Conservation (phyloP, 805 yeast species). For the Schwanniomyces pseudopolymorphus region DNA sequence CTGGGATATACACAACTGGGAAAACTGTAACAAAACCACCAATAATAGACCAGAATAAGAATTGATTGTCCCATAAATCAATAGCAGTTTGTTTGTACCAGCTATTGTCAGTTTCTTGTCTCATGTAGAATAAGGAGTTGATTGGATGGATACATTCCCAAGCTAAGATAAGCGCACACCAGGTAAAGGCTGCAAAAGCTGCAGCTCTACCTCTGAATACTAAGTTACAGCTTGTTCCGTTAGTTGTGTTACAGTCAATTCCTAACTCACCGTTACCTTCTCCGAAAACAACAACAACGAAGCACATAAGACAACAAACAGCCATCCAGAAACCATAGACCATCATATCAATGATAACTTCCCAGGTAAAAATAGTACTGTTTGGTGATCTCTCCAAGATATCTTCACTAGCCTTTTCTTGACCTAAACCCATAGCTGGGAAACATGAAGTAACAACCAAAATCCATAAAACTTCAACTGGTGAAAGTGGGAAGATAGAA, state of each 20-base stretch:
- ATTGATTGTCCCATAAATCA: conserved; percentile 72
- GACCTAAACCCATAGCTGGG: conserved; percentile 83
- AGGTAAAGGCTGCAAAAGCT: conserved; percentile 78
- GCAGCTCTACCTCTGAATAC: conserved; percentile 78
- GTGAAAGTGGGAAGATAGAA: conserved; percentile 44
- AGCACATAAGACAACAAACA: conserved; percentile 36
- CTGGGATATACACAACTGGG: conserved; percentile 86
- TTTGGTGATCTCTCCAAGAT: conserved; percentile 38
- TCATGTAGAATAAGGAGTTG: conserved; percentile 69
- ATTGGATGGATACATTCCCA: conserved; percentile 81
- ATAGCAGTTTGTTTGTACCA: conserved; percentile 59
- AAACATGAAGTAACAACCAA: conserved; percentile 76
- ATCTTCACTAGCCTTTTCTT: conserved; percentile 39
- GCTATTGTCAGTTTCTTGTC: conserved; percentile 56
- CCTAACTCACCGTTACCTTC: conserved; percentile 41
- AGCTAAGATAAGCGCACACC: conserved; percentile 79
- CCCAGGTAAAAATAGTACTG: conserved; percentile 38
- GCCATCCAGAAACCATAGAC: conserved; percentile 45
- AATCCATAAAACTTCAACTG: conserved; percentile 79
- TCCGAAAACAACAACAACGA: conserved; percentile 37
- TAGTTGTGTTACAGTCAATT: conserved; percentile 28
- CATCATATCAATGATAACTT: conserved; percentile 40
- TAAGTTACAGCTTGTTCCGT: conserved; percentile 43
- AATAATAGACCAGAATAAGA: conserved; percentile 78
- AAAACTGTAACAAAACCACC: conserved; percentile 69